Evolutionary conservation across 805 yeast genomes (phyloP), one percentile per base, ranked within the genome.

Genomic region (Maudiozyma turicensis): DNA sequence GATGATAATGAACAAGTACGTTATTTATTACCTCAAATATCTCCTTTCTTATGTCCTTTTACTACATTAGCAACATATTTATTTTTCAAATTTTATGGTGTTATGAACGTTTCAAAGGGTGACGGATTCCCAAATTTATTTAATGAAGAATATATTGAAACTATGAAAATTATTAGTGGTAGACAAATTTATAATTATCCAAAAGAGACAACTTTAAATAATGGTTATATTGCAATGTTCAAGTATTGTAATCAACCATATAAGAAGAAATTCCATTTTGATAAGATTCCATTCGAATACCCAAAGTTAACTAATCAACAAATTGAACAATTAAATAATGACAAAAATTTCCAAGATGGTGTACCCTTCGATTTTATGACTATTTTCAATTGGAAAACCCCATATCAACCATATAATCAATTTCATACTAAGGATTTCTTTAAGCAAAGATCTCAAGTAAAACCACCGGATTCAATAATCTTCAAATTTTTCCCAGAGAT

Each of bases 401-500:
- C 59, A 8, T 56, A 54, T 20, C 40, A 30, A 8, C 15, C 39
- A 14, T 20, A 37, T 13, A 13, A 39, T 33, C 14, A 29, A 15
- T 34, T 39, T 42, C 5, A 30, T 29, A 6, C 34, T 38, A 28
- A 51, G 13, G 42, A 28, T 28, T 43, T 47, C 43, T 39, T 45
- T 8, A 37, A 44, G 30, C 11, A 48, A 30, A 40, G 37, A 26
- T 44, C 45, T 29, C 41, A 41, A 20, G 30, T 45, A 8, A 20
- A 13, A 9, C 53, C 58, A 31, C 59, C 62, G 3, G 31, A 48
- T 3, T 48, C 51, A 8, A 48, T 60, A 10, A 40, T 62, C 14
- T 54, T 52, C n/a, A 61, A 60, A 48, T 32, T 64, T 10, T 64
- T 64, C 50, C 66, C 67, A 7, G 68, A 64, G 44, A 49, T 63